These are phyloP conservation scores for Xylona heveae DNA, from an alignment of 495 filamentous ascomycete species.

Conservation along the genomic window DNA sequence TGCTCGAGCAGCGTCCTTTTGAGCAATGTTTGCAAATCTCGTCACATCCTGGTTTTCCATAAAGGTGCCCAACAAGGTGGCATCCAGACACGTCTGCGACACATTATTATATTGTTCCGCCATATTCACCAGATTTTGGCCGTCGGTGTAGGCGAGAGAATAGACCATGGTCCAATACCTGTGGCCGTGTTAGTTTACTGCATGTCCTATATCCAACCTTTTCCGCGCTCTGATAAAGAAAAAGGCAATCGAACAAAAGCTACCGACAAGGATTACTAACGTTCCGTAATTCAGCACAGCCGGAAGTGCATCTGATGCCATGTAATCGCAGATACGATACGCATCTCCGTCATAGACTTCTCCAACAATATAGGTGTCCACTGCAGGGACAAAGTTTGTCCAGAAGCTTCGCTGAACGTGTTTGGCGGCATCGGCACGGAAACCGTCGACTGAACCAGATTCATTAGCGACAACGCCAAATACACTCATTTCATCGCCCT, in stretches of 20 bases:
- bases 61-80: conserved; percentile 58
- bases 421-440: conserved; percentile 56
- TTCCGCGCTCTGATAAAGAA: no score
- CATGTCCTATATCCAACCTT: no score
- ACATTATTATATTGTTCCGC: conserved; percentile 35
- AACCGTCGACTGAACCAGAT: conserved; percentile 53
- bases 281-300: no score
- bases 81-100: conserved; percentile 25
- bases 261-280: no score
- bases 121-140: conserved; percentile 37
- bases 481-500: no score
- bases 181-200: background rate
- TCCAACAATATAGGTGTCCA: conserved; percentile 48
- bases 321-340: no score
- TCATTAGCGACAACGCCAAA: no score
- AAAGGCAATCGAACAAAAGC: no score
- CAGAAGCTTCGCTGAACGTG: conserved; percentile 55
- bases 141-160: conserved; percentile 37
- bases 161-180: conserved; percentile 36
- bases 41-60: conserved; percentile 62
- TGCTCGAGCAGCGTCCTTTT: no score
- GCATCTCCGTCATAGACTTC: conserved; percentile 48
- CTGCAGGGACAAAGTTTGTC: conserved; percentile 35
- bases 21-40: conserved; percentile 37
- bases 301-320: no score